Evolutionary conservation across 768 basidiomycete species (phyloP), one percentile per base, ranked within the genome.

Genomic region (Tricholoma furcatifolium): DNA sequence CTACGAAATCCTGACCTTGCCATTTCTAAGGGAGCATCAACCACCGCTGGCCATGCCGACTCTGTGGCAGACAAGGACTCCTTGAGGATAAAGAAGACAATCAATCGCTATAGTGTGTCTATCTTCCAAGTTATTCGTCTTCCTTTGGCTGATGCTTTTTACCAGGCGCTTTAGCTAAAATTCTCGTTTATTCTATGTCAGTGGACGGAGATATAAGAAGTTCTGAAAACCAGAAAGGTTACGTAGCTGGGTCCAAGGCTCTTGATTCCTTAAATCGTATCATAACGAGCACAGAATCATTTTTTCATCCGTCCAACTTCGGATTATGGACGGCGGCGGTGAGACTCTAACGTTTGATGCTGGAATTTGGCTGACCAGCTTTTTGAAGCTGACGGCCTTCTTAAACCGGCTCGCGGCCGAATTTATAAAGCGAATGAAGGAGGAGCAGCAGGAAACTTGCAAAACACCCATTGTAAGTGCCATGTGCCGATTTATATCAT

Each of bases 231-330:
- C 75, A 76, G 56, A 68, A 54, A 24, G 84, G 82, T 18, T 91
- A 79, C 64, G 70, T 91, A 24, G 93, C 84, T 0, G 96, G 96
- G 14, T 93, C 89, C 2, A 88, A 81, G 63, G 91, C 94, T 17
- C 76, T 98, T 54, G 92, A 96, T 61, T 86, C 91, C 12, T 74
- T 98, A 23, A 90, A 91, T 60, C 85, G 85, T 59, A 71, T 98
- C 38, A 83, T 98, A 55, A 95, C 91, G 12, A 94, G 91, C 61
- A 91, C 89, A 6, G 96, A 98, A 64, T 85, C 88, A 0, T 96
- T 89, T 75, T 98, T 98, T 71, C 96, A 98, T 67, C 96, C 96
- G 1, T 91, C 91, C 3, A 97, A 97, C 65, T 85, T 85, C 27
- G 95, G 95, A 3, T 72, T 78, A 27, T 97, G 93, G 91, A 88